These are phyloP conservation scores for Bipolaris oryzae DNA, from an alignment of 2,329 filamentous ascomycete species.

Conservation along the genomic window DNA sequence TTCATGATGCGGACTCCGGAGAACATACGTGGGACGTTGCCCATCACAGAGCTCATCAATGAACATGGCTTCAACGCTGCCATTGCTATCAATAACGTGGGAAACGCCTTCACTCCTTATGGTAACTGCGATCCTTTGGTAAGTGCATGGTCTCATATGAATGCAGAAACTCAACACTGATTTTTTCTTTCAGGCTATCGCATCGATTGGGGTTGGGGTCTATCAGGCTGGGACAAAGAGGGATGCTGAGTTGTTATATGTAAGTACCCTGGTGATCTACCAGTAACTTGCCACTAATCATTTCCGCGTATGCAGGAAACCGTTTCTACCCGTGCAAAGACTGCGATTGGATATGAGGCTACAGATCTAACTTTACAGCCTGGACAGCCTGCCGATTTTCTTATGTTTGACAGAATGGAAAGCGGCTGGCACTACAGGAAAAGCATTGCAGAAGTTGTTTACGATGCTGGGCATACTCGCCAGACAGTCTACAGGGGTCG, in stretches of 20 bases:
- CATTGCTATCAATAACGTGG: slow-evolving; percentile 73
- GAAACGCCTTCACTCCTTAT: slow-evolving; percentile 75
- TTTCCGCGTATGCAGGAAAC: slow-evolving; percentile 50
- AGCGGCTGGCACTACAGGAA: slow-evolving; percentile 51
- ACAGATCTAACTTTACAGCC: slow-evolving; percentile 38
- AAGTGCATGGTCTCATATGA: slow-evolving; percentile 26
- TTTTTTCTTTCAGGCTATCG: neutral
- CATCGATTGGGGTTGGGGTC: slow-evolving; percentile 63
- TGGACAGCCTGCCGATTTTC: slow-evolving; percentile 52
- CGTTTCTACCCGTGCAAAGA: slow-evolving; percentile 54
- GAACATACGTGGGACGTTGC: slow-evolving; percentile 64
- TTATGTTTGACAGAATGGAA: slow-evolving; percentile 50
- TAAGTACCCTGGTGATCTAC: slow-evolving; percentile 41
- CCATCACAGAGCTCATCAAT: slow-evolving; percentile 65
- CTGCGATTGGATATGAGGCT: slow-evolving; percentile 48
- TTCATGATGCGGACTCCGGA: slow-evolving; percentile 69
- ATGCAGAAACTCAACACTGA: neutral
- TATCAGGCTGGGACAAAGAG: slow-evolving; percentile 69
- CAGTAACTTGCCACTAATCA: slow-evolving; percentile 15
- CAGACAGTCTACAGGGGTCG: slow-evolving; percentile 40
- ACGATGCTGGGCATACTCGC: slow-evolving; percentile 48
- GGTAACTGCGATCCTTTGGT: slow-evolving; percentile 68
- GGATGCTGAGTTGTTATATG: slow-evolving; percentile 65
- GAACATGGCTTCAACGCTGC: slow-evolving; percentile 64
- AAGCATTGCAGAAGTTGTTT: slow-evolving; percentile 53